Conservation (phyloP, 1,139 yeast species). For the Meyerozyma elateridarum region DNA sequence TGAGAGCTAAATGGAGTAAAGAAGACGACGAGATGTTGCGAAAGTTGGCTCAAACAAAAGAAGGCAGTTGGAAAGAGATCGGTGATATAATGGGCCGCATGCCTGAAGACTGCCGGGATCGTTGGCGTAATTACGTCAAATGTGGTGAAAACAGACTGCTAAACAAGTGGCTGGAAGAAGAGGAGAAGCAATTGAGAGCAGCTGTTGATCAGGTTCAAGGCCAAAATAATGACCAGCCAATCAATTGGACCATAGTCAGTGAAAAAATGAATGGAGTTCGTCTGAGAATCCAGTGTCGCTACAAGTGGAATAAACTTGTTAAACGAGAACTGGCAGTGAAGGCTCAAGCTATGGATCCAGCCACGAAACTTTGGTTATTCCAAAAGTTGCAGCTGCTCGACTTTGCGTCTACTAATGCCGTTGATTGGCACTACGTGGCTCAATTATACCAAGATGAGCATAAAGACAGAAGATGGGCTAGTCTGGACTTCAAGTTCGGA, state of each 20-base stretch:
- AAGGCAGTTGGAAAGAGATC: slow-evolving; percentile 82
- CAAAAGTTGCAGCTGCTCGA: slow-evolving; percentile 46
- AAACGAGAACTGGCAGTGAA: slow-evolving; percentile 54
- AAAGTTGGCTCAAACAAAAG: slow-evolving; percentile 57
- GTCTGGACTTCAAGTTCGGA: slow-evolving; percentile 29
- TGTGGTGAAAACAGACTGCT: slow-evolving; percentile 74
- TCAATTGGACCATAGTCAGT: slow-evolving; percentile 89
- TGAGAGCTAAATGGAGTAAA: slow-evolving; percentile 83
- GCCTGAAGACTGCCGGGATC: slow-evolving; percentile 97
- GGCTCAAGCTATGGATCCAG: slow-evolving; percentile 44
- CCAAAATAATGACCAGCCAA: slow-evolving; percentile 27
- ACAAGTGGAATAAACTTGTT: slow-evolving; percentile 83
- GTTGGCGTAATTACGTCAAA: slow-evolving; percentile 93
- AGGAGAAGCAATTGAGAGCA: slow-evolving; percentile 56
- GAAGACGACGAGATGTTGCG: slow-evolving; percentile 71
- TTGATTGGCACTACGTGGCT: slow-evolving; percentile 55
- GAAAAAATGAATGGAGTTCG: slow-evolving; percentile 86
- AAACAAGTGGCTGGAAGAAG: slow-evolving; percentile 75
- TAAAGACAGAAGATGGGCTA: slow-evolving; percentile 1
- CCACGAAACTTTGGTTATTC: slow-evolving; percentile 56
- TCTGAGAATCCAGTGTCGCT: slow-evolving; percentile 89
- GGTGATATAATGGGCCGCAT: slow-evolving; percentile 78
- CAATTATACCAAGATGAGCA: slow-evolving; percentile 3
- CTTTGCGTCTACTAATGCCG: slow-evolving; percentile 41
- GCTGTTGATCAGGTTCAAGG: slow-evolving; percentile 44